phyloP scores from a whole-genome alignment of 1,284 basidiomycete species.

The Melampsora americana region DNA sequence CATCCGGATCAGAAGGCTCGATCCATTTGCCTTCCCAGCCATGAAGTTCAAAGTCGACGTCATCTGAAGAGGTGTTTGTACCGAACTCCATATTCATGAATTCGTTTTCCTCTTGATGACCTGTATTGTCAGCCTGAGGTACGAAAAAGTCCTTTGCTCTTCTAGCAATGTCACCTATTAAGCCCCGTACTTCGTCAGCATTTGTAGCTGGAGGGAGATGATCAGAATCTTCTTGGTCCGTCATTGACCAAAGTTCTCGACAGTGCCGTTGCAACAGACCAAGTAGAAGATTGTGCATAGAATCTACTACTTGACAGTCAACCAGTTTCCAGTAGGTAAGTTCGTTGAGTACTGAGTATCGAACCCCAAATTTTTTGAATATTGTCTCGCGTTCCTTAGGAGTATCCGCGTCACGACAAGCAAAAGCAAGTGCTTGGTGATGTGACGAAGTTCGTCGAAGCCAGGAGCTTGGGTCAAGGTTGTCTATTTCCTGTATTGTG shows the following conservation, averaged over 20 bases:
- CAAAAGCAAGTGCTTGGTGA: neutral
- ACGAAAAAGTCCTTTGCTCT: neutral
- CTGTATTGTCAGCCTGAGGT: neutral
- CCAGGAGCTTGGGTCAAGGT: neutral
- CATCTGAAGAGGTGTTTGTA: neutral
- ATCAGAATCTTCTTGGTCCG: slow-evolving; percentile 2
- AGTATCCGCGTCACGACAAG: neutral
- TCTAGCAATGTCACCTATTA: neutral
- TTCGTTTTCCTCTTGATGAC: neutral
- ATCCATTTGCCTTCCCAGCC: slow-evolving; percentile 21
- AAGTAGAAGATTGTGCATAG: slow-evolving; percentile 35
- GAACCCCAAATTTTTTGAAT: neutral
- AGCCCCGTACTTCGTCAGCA: neutral
- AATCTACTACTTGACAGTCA: slow-evolving; percentile 1
- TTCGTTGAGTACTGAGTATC: neutral
- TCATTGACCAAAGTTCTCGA: slow-evolving; percentile 22
- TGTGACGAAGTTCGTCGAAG: neutral
- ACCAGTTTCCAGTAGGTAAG: neutral
- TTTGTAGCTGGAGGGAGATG: neutral
- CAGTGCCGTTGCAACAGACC: slow-evolving; percentile 22
- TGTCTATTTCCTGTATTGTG: neutral
- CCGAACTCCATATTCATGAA: slow-evolving; percentile 8
- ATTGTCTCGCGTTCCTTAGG: too few species aligned
- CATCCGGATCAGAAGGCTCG: too few species aligned
- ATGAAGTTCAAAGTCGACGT: slow-evolving; percentile 14